Percentiles rank a stretch among this genome's conserved stretches.
phyloP scores from a whole-genome alignment of 1,284 basidiomycete species.

The Sphagnurus paluster region DNA sequence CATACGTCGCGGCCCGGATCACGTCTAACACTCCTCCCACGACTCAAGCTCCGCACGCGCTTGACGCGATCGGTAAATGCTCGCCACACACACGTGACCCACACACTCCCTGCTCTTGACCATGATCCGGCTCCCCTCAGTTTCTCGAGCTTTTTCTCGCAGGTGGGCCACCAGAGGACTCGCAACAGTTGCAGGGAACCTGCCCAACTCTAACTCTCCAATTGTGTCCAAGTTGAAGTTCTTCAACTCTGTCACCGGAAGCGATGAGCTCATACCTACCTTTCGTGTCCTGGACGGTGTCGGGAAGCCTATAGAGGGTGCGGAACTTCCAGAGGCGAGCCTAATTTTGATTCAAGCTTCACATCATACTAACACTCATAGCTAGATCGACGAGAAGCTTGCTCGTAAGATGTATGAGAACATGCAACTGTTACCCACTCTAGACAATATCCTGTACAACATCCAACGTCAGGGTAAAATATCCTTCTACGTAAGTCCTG shows the following conservation, averaged over 20 bases:
- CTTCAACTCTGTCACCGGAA: conserved; percentile 72
- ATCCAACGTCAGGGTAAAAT: conserved; percentile 93
- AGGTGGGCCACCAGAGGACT: conserved; percentile 16
- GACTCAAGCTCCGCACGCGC: conserved; percentile 10
- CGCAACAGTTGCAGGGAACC: conserved; percentile 33
- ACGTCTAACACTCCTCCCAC: no score
- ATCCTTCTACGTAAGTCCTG: conserved; percentile 82
- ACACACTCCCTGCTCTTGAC: conserved; percentile 27
- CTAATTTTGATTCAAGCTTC: conserved; percentile 1
- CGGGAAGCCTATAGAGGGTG: conserved; percentile 72
- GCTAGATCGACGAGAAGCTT: conserved; percentile 69
- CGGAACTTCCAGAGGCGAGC: conserved; percentile 68
- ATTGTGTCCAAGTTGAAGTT: conserved; percentile 69
- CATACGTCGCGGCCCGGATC: no score
- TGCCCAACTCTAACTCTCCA: conserved; percentile 66
- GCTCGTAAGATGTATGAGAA: conserved; percentile 80
- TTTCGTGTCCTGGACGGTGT: conserved; percentile 81
- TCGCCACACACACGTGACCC: conserved; percentile 29
- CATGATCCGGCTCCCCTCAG: conserved; percentile 37
- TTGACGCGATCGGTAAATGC: conserved; percentile 6
- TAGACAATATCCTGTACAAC: conserved; percentile 90
- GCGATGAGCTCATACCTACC: conserved; percentile 70
- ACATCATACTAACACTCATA: background rate
- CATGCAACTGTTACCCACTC: conserved; percentile 82
- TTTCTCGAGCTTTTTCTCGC: conserved; percentile 21